These are phyloP conservation scores for Knoxdaviesia capensis DNA, from an alignment of 2,329 filamentous ascomycete species.

Conservation along the genomic window DNA sequence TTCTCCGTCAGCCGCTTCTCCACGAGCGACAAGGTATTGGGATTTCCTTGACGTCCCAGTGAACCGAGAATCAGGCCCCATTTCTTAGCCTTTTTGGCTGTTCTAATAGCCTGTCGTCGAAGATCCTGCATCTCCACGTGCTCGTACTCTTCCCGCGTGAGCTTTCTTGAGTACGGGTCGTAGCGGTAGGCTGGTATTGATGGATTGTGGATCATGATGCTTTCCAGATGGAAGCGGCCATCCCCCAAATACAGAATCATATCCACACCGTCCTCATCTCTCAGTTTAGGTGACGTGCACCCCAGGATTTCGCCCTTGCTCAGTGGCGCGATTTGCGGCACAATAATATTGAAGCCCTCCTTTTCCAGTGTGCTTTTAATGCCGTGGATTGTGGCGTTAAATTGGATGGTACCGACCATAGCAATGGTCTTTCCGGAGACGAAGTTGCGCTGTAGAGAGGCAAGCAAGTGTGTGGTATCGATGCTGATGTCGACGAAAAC, in stretches of 20 bases:
- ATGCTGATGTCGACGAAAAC: constrained; percentile 98
- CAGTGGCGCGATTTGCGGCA: constrained; percentile 82
- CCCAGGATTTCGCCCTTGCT: constrained; percentile 92
- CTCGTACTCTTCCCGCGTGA: constrained; percentile 81
- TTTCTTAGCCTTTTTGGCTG: constrained; percentile 58
- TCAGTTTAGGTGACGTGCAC: constrained; percentile 72
- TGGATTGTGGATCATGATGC: constrained; percentile 98
- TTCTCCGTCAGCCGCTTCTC: constrained; percentile 52
- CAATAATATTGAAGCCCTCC: constrained; percentile 66
- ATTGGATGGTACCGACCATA: constrained; percentile 92
- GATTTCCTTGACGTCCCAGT: constrained; percentile 85
- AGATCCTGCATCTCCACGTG: constrained; percentile 79
- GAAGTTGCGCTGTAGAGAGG: constrained; percentile 79
- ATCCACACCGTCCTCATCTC: constrained; percentile 40
- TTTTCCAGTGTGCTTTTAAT: constrained; percentile 58
- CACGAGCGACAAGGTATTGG: constrained; percentile 74
- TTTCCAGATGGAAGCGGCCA: constrained; percentile 88
- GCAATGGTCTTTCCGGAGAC: constrained; percentile 69
- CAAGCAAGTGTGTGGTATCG: constrained; percentile 70
- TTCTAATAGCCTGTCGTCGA: constrained; percentile 54
- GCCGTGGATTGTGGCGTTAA: constrained; percentile 90
- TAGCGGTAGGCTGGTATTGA: constrained; percentile 80
- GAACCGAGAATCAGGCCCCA: constrained; percentile 93
- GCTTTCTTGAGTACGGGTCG: constrained; percentile 81
- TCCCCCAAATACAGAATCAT: constrained; percentile 79